phyloP scores from a whole-genome alignment of 2,329 filamentous ascomycete species.

The Colletotrichum liaoningense region DNA sequence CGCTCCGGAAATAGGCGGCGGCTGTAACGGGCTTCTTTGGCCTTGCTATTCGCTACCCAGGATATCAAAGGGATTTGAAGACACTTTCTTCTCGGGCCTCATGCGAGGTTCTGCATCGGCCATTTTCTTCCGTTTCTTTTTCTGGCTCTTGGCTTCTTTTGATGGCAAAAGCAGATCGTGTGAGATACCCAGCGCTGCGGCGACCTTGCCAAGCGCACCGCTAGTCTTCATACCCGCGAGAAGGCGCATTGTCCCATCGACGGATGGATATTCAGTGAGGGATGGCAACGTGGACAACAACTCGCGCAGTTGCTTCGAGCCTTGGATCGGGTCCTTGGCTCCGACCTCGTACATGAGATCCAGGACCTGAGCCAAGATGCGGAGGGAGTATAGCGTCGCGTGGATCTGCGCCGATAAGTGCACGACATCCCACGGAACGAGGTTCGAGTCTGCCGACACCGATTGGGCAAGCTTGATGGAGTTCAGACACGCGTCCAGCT shows the following conservation, averaged over 20 bases:
- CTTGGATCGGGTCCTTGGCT: background rate
- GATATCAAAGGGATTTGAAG: slow-evolving; percentile 31
- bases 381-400: slow-evolving; percentile 70
- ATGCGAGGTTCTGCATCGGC: background rate
- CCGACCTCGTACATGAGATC: slow-evolving; percentile 43
- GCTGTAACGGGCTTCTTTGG: background rate
- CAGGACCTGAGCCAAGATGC: slow-evolving; percentile 64
- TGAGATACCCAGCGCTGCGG: background rate
- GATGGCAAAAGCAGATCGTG: slow-evolving; percentile 18
- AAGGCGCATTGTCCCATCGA: slow-evolving; percentile 16
- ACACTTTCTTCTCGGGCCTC: slow-evolving; percentile 21
- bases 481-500: slow-evolving; percentile 43
- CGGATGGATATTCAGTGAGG: slow-evolving; percentile 23
- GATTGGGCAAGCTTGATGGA: slow-evolving; percentile 26
- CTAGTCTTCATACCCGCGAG: slow-evolving; percentile 4
- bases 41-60: slow-evolving; percentile 3
- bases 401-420: slow-evolving; percentile 73
- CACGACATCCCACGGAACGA: slow-evolving; percentile 64
- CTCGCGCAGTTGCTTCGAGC: slow-evolving; percentile 2
- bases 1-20: background rate
- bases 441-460: slow-evolving; percentile 37
- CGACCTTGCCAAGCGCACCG: slow-evolving; percentile 7
- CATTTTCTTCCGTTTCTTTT: slow-evolving; percentile 29
- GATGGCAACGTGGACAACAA: slow-evolving; percentile 18
- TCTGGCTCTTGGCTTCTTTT: slow-evolving; percentile 25